phyloP scores from a whole-genome alignment of 2,329 filamentous ascomycete species.

The Huntiella savannae region DNA sequence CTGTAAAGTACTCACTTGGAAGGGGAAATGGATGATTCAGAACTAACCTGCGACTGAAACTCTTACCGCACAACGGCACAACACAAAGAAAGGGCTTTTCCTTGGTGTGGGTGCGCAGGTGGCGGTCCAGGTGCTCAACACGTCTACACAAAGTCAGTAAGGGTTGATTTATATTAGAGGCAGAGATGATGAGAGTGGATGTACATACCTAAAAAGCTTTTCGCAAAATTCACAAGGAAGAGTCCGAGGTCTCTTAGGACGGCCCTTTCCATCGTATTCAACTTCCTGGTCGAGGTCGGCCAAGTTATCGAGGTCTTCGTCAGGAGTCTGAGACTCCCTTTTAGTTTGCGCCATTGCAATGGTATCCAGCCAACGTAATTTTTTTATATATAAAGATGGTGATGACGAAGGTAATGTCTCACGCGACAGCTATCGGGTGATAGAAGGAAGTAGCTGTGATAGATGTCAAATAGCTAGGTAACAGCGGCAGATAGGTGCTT shows the following conservation, averaged over 20 bases:
- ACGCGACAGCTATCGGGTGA: too few relatives aligned
- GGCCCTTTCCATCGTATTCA: conserved; percentile 25
- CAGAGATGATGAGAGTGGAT: not conserved
- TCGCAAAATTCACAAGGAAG: conserved; percentile 44
- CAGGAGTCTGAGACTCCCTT: too few relatives aligned
- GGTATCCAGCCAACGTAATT: too few relatives aligned
- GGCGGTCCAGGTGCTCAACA: conserved; percentile 44
- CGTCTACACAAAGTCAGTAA: conserved; percentile 23
- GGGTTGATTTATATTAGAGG: conserved; percentile 5
- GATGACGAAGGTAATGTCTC: too few relatives aligned
- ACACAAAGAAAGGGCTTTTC: conserved; percentile 43
- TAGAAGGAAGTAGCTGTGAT: too few relatives aligned
- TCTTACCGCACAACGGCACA: conserved; percentile 42
- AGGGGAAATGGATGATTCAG: not conserved
- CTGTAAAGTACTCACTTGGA: not conserved
- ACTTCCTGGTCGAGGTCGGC: too few relatives aligned
- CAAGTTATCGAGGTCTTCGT: too few relatives aligned
- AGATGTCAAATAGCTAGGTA: too few relatives aligned
- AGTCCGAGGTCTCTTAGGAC: conserved; percentile 40
- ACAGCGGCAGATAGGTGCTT: too few relatives aligned
- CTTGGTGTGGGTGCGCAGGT: conserved; percentile 45
- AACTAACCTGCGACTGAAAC: conserved; percentile 40
- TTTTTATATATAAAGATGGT: too few relatives aligned
- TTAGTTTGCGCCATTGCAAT: too few relatives aligned
- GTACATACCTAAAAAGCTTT: conserved; percentile 39